These are phyloP conservation scores for Lonicera japonica DNA, from an alignment of 129 eudicot genomes.

Conservation along the genomic window DNA sequence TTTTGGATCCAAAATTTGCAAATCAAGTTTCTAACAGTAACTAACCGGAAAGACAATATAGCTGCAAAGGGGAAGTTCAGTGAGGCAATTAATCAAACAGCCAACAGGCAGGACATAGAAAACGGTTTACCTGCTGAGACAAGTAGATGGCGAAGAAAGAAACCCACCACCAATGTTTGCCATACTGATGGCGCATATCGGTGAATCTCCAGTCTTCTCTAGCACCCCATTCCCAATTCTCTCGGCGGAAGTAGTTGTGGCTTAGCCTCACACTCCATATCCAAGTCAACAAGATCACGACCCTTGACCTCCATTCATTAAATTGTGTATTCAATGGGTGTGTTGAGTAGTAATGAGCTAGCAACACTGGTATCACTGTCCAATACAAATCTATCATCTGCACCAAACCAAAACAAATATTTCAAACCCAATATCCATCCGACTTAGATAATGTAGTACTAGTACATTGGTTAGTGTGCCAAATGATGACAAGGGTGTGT, in stretches of 20 bases:
- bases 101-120: not conserved
- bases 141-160: conserved; percentile 78
- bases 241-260: conserved; percentile 88
- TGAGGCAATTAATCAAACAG: conserved; percentile 19
- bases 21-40: too few species aligned
- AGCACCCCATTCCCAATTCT: conserved; percentile 80
- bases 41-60: not conserved
- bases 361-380: conserved; percentile 80
- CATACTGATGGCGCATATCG: conserved; percentile 69
- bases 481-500: too few species aligned
- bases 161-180: conserved; percentile 73
- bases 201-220: conserved; percentile 78
- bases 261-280: conserved; percentile 76
- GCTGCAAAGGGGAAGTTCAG: not conserved
- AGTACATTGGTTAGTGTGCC: too few species aligned
- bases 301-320: conserved; percentile 56
- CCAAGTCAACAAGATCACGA: conserved; percentile 62
- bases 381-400: conserved; percentile 93
- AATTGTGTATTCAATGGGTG: conserved; percentile 51
- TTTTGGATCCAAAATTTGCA: too few species aligned
- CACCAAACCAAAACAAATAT: conserved; percentile 1
- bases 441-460: too few species aligned
- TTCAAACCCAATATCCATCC: too few species aligned
- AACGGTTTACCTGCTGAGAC: conserved; percentile 67
- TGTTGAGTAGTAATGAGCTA: conserved; percentile 55